phyloP scores from a whole-genome alignment of 257 asterid genomes.

The Forsythia viridissima region DNA sequence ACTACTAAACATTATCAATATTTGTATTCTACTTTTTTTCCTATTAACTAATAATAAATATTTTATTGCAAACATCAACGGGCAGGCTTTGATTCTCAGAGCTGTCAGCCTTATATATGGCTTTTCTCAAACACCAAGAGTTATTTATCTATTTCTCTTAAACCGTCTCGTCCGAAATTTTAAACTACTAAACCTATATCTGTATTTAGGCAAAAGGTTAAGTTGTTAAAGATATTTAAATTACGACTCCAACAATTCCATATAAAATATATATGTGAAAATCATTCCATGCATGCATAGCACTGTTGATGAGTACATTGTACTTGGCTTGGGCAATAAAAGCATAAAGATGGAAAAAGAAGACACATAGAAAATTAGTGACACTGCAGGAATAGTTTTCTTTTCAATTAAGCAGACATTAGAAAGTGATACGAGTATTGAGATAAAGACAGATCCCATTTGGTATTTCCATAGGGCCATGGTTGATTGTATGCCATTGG shows the following conservation, averaged over 20 bases:
- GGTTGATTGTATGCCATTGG: conserved; percentile 24
- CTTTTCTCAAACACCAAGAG: background rate
- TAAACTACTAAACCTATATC: no score
- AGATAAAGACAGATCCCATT: conserved; percentile 44
- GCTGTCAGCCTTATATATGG: background rate
- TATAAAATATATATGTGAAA: no score
- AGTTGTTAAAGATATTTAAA: no score
- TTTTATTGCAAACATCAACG: background rate
- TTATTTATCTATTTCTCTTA: background rate
- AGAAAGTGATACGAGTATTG: conserved; percentile 48
- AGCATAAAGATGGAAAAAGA: conserved; percentile 31
- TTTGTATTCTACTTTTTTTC: conserved; percentile 16
- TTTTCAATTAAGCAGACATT: conserved; percentile 34
- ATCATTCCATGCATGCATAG: conserved; percentile 24
- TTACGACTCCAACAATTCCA: no score
- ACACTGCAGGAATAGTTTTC: conserved; percentile 33
- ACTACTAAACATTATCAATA: conserved; percentile 1
- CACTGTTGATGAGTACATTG: conserved; percentile 45
- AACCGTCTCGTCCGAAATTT: no score
- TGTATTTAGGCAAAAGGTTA: no score
- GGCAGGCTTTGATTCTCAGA: background rate
- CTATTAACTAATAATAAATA: conserved; percentile 16
- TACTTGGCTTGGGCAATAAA: conserved; percentile 36
- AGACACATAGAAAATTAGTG: conserved; percentile 20
- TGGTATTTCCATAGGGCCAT: conserved; percentile 29